Evolutionary conservation across 495 filamentous ascomycete species (phyloP).

Genomic region (Staphylotrichum tortipilum): DNA sequence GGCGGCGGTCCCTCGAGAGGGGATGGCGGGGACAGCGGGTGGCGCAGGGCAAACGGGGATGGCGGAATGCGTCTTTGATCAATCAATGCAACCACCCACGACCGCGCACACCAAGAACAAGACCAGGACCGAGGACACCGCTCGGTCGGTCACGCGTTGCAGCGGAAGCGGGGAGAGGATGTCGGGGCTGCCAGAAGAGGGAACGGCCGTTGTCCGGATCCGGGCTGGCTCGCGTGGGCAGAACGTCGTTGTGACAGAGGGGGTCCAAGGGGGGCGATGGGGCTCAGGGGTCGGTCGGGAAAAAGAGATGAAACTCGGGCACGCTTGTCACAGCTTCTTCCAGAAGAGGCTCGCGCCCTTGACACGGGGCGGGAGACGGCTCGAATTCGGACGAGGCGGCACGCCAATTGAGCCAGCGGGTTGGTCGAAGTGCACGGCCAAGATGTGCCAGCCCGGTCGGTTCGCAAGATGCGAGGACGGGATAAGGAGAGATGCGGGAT

Average conservation of each 20-base stretch:
- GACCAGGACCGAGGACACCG: background rate
- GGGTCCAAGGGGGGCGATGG: no score
- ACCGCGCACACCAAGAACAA: background rate
- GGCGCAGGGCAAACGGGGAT: no score
- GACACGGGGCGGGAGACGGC: conserved; percentile 3
- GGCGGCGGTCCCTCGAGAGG: no score
- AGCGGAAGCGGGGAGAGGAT: conserved; percentile 2
- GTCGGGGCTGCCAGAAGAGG: conserved; percentile 2
- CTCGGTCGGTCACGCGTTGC: background rate
- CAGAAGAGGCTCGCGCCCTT: conserved; percentile 15
- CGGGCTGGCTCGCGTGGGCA: conserved; percentile 11
- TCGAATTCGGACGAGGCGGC: conserved; percentile 2
- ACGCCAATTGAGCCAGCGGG: background rate
- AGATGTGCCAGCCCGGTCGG: background rate
- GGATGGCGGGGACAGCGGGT: no score
- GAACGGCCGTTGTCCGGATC: conserved; percentile 3
- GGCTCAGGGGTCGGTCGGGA: conserved; percentile 8
- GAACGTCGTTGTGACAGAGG: no score
- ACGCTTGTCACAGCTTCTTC: conserved; percentile 22
- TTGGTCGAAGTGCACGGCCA: background rate
- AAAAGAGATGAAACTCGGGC: conserved; percentile 21
- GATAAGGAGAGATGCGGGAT: no score
- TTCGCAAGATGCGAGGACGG: no score
- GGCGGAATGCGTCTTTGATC: no score
- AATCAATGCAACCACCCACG: background rate